phyloP scores from a whole-genome alignment of 192 early-diverging fungal species.

The Chytriomyces sp. region DNA sequence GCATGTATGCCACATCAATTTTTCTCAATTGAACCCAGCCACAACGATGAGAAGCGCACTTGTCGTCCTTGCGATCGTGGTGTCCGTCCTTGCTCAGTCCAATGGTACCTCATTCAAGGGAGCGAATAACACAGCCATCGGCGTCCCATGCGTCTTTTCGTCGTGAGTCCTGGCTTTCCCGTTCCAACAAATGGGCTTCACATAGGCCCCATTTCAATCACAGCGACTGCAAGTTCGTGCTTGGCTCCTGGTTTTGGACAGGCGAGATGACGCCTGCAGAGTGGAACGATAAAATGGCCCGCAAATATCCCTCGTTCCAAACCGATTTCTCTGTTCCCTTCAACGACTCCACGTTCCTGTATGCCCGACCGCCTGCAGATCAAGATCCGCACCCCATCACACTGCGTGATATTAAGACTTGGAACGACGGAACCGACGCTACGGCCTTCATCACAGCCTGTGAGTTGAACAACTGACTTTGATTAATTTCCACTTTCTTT shows the following conservation, averaged over 20 bases:
- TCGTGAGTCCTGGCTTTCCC: no score
- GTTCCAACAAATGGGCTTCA: no score
- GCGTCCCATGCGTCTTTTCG: no score
- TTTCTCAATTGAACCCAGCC: no score
- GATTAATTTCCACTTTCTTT: neutral
- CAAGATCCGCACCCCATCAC: neutral
- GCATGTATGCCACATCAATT: no score
- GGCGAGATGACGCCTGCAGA: constrained; percentile 9
- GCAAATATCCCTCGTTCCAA: constrained; percentile 2
- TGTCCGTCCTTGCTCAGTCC: no score
- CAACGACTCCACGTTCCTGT: neutral
- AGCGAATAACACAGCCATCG: no score
- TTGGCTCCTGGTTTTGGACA: constrained; percentile 34
- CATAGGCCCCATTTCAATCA: no score
- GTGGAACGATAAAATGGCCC: constrained; percentile 1
- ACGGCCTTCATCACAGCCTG: neutral
- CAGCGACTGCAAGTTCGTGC: constrained; percentile 6
- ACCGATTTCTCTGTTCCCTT: neutral
- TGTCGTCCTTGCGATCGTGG: no score
- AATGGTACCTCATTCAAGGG: no score
- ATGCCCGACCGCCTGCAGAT: neutral
- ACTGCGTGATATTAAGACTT: neutral
- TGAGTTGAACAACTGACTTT: neutral
- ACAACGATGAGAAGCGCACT: no score
- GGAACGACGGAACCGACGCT: constrained; percentile 19